Evolutionary conservation across 495 filamentous ascomycete species (phyloP).

Genomic region (Talaromyces ruber): DNA sequence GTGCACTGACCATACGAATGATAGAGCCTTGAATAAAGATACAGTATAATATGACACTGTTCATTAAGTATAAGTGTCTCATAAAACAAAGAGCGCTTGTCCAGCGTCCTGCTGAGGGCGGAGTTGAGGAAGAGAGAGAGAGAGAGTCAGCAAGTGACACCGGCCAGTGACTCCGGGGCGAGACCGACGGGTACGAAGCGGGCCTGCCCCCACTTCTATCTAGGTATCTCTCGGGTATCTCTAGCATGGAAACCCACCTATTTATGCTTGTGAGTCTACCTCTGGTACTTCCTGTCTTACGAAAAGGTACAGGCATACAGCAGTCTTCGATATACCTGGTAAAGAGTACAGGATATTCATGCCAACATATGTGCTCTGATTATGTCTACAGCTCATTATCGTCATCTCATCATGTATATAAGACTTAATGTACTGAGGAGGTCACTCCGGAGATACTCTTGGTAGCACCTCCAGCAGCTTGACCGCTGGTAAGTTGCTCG

Average conservation of each 20-base stretch:
- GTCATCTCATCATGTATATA: neutral
- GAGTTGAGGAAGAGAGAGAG: neutral
- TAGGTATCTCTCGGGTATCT: neutral
- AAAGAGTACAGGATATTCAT: too few species aligned
- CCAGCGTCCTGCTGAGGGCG: neutral
- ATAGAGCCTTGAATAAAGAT: neutral
- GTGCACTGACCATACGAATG: neutral
- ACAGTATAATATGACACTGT: neutral
- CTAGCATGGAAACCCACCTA: neutral
- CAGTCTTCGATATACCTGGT: neutral
- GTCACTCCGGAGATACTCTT: conserved; percentile 1
- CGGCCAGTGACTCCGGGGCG: neutral
- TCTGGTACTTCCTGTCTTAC: neutral
- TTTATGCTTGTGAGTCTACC: neutral
- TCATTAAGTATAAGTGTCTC: neutral
- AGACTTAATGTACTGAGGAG: neutral
- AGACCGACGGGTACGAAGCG: neutral
- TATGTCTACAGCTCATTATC: neutral
- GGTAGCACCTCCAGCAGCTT: neutral
- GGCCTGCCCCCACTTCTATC: neutral
- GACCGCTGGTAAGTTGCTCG: conserved; percentile 63
- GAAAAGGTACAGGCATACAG: neutral
- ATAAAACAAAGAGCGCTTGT: neutral
- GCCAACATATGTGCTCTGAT: neutral
- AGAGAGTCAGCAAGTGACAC: neutral